Base-by-base conservation (phyloP, 306 rosid species). In the Lathyrus tuberosus region DNA sequence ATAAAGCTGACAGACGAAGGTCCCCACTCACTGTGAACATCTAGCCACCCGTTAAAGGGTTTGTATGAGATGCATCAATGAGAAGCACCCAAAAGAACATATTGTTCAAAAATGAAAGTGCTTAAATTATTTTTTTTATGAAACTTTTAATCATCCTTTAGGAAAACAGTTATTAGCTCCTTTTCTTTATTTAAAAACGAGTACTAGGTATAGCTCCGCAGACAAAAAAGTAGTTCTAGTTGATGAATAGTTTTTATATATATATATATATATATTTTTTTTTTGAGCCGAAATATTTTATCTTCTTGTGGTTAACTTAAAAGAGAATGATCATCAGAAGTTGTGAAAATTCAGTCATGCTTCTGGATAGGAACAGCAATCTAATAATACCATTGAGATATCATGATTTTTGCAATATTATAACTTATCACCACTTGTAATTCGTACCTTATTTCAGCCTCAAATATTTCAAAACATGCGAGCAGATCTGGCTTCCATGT, bases 401-500 rank as follows among this genome's bases (percentile, higher is more conserved):
- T n/a, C n/a, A n/a, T n/a, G n/a, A n/a, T n/a, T n/a, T n/a, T n/a
- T n/a, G n/a, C n/a, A n/a, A n/a, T n/a, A n/a, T n/a, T n/a, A n/a
- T n/a, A n/a, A n/a, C n/a, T n/a, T n/a, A n/a, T n/a, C n/a, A n/a
- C n/a, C n/a, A 12, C 58, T 70, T 64, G 65, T 72, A 31, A 54
- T 74, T 80, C 57, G 68, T 20, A 60, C 79, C 52, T 76, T 63
- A 17, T 43, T 70, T 69, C 94, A 93, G 98, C 98, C 98, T 80
- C 90, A 90, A 84, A 63, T 82, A 67, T 93, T 90, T 79, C 86
- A 65, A 77, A 88, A 85, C 83, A 82, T 90, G 90, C 85, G 89
- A 74, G 87, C 97, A 48, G 94, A 93, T 83, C 88, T 93, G 33
- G 97, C 98, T 61, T 85, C 90, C 72, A 82, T 93, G 97, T 93